phyloP scores from a whole-genome alignment of 345 rosid genomes.

The Eucalyptus erythrocorys region DNA sequence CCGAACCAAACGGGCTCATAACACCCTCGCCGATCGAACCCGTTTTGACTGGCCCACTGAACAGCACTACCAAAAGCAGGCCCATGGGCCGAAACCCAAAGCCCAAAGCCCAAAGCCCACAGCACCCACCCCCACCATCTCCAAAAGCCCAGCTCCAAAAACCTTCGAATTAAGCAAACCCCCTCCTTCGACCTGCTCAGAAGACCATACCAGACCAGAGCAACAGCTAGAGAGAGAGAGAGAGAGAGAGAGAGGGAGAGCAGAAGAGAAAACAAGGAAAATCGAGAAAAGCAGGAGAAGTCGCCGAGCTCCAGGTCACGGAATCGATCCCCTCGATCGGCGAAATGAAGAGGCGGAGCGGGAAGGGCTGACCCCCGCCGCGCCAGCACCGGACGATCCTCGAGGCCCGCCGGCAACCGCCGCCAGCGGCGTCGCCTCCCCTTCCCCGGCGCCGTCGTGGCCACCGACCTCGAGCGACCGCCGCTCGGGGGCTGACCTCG shows the following conservation, averaged over 20 bases:
- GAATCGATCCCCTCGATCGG: background rate
- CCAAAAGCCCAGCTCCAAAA: background rate
- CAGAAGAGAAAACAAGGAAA: background rate
- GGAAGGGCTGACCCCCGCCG: background rate
- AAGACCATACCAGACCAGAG: background rate
- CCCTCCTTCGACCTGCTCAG: background rate
- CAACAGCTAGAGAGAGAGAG: background rate
- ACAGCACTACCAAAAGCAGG: background rate
- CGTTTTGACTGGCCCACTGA: too few species aligned
- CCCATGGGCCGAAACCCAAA: background rate
- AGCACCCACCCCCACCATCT: accelerated
- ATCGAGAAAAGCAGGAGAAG: background rate
- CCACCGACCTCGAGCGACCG: background rate
- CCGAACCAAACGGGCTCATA: too few species aligned
- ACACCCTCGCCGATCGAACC: accelerated
- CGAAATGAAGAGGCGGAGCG: background rate
- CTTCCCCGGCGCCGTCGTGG: background rate
- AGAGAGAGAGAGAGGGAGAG: background rate
- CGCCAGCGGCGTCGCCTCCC: background rate
- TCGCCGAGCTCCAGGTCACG: background rate
- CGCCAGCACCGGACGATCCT: background rate
- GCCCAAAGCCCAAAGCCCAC: background rate
- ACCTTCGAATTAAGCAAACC: background rate
- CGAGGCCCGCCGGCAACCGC: background rate
- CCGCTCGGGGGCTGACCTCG: background rate